These are phyloP conservation scores for Rhamnella rubrinervis DNA, from an alignment of 331 rosid species.

Conservation along the genomic window DNA sequence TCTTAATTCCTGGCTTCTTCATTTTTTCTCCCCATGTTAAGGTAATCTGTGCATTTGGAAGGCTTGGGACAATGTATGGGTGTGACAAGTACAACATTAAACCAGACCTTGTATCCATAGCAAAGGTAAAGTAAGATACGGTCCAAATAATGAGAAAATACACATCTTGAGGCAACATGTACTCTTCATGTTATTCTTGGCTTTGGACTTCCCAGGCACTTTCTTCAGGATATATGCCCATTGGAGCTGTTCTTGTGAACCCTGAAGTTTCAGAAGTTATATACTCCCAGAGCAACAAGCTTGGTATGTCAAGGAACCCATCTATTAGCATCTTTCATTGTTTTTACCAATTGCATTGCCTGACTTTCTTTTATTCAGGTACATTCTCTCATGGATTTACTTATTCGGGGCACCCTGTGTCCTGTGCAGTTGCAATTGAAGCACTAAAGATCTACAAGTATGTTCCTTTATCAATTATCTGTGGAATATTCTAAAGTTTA, in stretches of 20 bases:
- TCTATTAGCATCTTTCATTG: conserved; percentile 7
- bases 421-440: conserved; percentile 94
- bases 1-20: conserved; percentile 11
- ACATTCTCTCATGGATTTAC: conserved; percentile 81
- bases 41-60: conserved; percentile 97
- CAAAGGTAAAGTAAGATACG: conserved; percentile 59
- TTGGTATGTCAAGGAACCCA: conserved; percentile 47
- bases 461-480: conserved; percentile 28
- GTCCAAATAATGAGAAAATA: conserved; percentile 1
- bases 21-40: conserved; percentile 31
- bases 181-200: conserved; percentile 4
- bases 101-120: conserved; percentile 89
- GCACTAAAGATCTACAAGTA: conserved; percentile 86
- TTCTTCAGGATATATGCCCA: conserved; percentile 87
- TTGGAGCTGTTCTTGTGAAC: conserved; percentile 89
- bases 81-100: conserved; percentile 84
- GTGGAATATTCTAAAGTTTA: neutral
- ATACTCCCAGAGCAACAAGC: conserved; percentile 78
- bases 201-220: conserved; percentile 60
- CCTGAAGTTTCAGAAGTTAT: conserved; percentile 82
- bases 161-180: conserved; percentile 4
- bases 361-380: conserved; percentile 40
- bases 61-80: conserved; percentile 90
- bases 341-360: conserved; percentile 23
- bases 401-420: conserved; percentile 86